Conservation (phyloP, 805 yeast genomes). For the Maudiozyma turicensis region DNA sequence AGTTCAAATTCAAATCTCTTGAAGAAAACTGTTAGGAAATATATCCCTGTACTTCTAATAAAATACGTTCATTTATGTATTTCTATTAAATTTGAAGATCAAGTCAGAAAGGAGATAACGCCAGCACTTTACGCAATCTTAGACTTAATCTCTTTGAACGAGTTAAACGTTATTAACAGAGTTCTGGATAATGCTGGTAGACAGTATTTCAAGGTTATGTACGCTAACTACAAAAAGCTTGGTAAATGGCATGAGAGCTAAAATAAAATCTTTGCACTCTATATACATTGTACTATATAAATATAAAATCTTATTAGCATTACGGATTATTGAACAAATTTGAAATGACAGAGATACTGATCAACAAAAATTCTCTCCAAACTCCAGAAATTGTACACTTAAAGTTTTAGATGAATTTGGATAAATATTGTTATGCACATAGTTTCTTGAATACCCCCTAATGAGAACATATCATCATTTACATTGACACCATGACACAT, state of each 20-base stretch:
- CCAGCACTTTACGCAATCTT: constrained; percentile 54
- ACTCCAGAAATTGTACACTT: no score
- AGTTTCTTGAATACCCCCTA: no score
- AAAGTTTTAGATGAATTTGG: no score
- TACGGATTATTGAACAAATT: no score
- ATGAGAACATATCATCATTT: no score
- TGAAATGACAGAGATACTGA: no score
- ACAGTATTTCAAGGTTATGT: constrained; percentile 54
- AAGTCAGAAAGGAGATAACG: constrained; percentile 39
- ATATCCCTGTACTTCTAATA: constrained; percentile 48
- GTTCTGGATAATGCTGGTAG: constrained; percentile 63
- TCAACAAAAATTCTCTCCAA: no score
- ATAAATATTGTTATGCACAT: no score
- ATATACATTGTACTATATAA: no score
- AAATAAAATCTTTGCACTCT: neutral
- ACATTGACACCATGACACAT: no score
- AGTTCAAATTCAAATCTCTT: constrained; percentile 46
- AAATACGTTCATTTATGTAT: constrained; percentile 50
- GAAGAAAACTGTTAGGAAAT: constrained; percentile 53
- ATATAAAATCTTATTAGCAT: no score
- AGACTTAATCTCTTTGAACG: constrained; percentile 59
- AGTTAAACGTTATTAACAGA: constrained; percentile 51
- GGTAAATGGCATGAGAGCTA: constrained; percentile 75
- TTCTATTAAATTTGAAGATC: constrained; percentile 37
- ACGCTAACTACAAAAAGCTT: constrained; percentile 59